Evolutionary conservation across 768 basidiomycete species (phyloP).

Genomic region (Serendipita indica): DNA sequence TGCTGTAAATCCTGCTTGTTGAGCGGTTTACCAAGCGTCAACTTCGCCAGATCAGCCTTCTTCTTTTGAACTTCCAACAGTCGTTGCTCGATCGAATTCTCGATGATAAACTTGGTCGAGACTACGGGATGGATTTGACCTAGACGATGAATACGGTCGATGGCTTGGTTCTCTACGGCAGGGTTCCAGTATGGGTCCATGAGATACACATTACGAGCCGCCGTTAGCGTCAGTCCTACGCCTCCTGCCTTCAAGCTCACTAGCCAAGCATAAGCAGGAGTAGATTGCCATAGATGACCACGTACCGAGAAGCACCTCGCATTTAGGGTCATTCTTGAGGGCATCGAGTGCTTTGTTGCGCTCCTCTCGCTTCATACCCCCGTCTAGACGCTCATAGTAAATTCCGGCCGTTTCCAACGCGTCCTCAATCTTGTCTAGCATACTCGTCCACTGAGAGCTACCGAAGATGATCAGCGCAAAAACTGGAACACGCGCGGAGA

Average conservation of each 20-base stretch:
- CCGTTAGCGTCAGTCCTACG: constrained; percentile 89
- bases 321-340: constrained; percentile 73
- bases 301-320: constrained; percentile 64
- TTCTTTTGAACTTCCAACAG: constrained; percentile 87
- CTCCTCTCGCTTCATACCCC: constrained; percentile 95
- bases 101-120: constrained; percentile 85
- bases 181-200: constrained; percentile 99
- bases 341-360: constrained; percentile 84
- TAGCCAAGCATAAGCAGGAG: background rate
- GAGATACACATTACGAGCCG: constrained; percentile 83
- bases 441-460: constrained; percentile 88
- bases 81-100: constrained; percentile 84
- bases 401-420: constrained; percentile 72
- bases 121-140: constrained; percentile 88
- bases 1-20: constrained; percentile 79
- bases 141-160: constrained; percentile 94
- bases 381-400: constrained; percentile 82
- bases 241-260: constrained; percentile 96
- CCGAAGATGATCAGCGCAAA: constrained; percentile 13
- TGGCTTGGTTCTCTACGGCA: constrained; percentile 93
- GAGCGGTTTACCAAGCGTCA: constrained; percentile 70
- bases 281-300: background rate
- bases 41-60: constrained; percentile 87
- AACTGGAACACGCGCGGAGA: constrained; percentile 14
- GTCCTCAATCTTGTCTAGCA: constrained; percentile 89